Conservation (phyloP, 257 asterid genomes). For the Nicotiana knightiana region DNA sequence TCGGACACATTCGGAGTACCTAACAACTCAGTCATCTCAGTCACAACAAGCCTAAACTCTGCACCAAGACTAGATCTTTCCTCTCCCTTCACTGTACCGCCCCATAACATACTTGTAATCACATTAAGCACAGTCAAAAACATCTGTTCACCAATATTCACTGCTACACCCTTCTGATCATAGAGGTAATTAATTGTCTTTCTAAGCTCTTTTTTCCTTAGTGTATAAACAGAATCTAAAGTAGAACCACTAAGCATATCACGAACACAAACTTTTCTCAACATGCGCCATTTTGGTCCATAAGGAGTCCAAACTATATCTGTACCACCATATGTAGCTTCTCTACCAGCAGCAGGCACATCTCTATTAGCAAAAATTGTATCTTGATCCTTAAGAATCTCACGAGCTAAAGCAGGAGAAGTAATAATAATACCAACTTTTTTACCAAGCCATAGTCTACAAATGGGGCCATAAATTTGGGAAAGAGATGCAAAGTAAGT, state of each 20-base stretch:
- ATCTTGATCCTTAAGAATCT: slow-evolving; percentile 61
- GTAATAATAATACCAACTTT: slow-evolving; percentile 44
- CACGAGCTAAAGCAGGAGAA: slow-evolving; percentile 45
- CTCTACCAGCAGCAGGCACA: slow-evolving; percentile 53
- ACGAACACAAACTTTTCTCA: slow-evolving; percentile 52
- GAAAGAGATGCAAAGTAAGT: slow-evolving; percentile 40
- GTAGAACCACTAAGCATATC: slow-evolving; percentile 47
- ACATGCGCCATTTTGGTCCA: slow-evolving; percentile 75
- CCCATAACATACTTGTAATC: slow-evolving; percentile 76
- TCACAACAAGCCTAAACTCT: slow-evolving; percentile 51
- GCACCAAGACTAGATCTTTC: slow-evolving; percentile 47
- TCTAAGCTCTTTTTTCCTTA: slow-evolving; percentile 44
- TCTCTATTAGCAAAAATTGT: slow-evolving; percentile 65
- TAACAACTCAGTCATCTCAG: slow-evolving; percentile 41
- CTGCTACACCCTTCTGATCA: slow-evolving; percentile 23
- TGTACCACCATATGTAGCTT: slow-evolving; percentile 51
- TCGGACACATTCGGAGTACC: slow-evolving; percentile 67
- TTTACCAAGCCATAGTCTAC: slow-evolving; percentile 42
- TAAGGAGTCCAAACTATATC: slow-evolving; percentile 65
- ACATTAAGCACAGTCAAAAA: slow-evolving; percentile 62
- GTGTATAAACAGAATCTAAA: slow-evolving; percentile 43
- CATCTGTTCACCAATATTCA: slow-evolving; percentile 59
- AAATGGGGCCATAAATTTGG: slow-evolving; percentile 47
- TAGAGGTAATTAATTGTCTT: slow-evolving; percentile 31
- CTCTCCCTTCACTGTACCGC: slow-evolving; percentile 51